A percentile compares a stretch with the other conserved stretches of the same genome.
Conservation (phyloP, 371 early-diverging fungal species). For the Circinella minor region DNA sequence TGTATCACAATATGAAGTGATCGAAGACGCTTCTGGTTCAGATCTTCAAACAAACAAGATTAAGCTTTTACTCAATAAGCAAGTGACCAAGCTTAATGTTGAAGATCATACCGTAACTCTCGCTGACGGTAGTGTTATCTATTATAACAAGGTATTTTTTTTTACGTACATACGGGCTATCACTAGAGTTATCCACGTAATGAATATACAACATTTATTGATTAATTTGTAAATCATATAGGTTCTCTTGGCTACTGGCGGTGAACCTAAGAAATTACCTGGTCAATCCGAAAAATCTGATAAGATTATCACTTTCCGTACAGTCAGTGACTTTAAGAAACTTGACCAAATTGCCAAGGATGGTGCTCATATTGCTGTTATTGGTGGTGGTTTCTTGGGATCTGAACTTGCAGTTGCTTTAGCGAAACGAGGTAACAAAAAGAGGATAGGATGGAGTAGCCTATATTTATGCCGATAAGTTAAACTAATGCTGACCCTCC, state of each 20-base stretch:
- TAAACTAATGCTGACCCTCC: too few relatives aligned
- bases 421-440: slow-evolving; percentile 53
- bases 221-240: not conserved
- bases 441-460: not conserved
- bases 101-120: slow-evolving; percentile 66
- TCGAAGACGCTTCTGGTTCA: slow-evolving; percentile 47
- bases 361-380: slow-evolving; percentile 61
- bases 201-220: too few relatives aligned
- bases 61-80: slow-evolving; percentile 55
- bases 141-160: slow-evolving; percentile 60
- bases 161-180: too few relatives aligned
- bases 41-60: slow-evolving; percentile 48
- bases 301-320: slow-evolving; percentile 69
- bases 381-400: slow-evolving; percentile 83
- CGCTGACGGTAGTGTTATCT: slow-evolving; percentile 59
- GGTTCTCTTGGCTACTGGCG: slow-evolving; percentile 78
- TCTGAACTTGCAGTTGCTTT: slow-evolving; percentile 75
- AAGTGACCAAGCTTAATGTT: slow-evolving; percentile 63
- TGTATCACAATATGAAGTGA: slow-evolving; percentile 42
- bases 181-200: too few relatives aligned
- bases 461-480: not conserved
- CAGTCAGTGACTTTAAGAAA: slow-evolving; percentile 64
- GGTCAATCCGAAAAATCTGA: slow-evolving; percentile 34
- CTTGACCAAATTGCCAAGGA: slow-evolving; percentile 59
- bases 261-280: slow-evolving; percentile 64